Conservation (phyloP, 2,329 filamentous ascomycete genomes). For the Colletotrichum eremochloae region DNA sequence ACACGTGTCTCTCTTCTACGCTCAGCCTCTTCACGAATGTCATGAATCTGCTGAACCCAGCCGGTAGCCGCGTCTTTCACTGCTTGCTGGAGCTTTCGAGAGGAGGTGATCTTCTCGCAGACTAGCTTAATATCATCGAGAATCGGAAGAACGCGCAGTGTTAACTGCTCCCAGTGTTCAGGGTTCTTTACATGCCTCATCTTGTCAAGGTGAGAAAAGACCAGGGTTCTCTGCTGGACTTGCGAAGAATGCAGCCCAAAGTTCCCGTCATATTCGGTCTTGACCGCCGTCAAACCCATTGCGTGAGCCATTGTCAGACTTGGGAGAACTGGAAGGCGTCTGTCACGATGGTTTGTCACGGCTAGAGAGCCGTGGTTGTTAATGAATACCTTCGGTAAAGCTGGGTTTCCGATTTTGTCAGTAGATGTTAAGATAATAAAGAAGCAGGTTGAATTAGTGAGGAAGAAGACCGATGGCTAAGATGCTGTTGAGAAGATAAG, state of each 20-base stretch:
- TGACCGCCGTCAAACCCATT: background rate
- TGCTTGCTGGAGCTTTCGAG: background rate
- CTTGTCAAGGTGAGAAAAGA: constrained; percentile 4
- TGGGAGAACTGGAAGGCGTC: background rate
- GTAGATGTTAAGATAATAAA: background rate
- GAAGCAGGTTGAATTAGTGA: accelerated
- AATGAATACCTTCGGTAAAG: accelerated
- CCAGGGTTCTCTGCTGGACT: background rate
- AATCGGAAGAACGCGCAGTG: background rate
- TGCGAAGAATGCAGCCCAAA: background rate
- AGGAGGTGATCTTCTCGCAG: background rate
- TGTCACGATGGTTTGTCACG: background rate
- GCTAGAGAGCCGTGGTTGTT: background rate
- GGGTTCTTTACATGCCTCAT: constrained; percentile 8
- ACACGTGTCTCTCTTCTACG: background rate
- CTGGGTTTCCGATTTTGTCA: background rate
- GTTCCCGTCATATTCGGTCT: background rate
- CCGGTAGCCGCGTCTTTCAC: background rate
- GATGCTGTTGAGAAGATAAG: background rate
- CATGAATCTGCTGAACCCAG: background rate
- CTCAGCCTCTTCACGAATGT: background rate
- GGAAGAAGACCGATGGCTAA: background rate
- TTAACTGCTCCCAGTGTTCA: constrained; percentile 10
- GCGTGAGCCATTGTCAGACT: background rate
- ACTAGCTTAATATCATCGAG: constrained; percentile 4